Base-by-base conservation (phyloP, 2,329 filamentous ascomycete species). In the Exophiala mesophila region DNA sequence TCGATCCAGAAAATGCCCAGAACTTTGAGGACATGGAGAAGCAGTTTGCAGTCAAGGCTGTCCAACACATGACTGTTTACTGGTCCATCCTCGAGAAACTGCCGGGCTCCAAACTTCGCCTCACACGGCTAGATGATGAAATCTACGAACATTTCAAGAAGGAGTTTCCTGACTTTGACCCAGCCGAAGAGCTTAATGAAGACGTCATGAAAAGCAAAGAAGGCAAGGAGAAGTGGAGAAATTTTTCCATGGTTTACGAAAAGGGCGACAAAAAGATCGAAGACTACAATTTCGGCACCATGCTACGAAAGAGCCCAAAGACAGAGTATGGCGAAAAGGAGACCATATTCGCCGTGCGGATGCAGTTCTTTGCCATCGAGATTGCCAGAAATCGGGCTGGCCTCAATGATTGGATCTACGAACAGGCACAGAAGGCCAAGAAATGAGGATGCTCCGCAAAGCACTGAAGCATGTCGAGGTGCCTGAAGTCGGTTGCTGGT, bases 201-300 rank as follows among this genome's bases (percentile, higher is more conserved):
- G 83, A 95, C 56, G 75, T 85, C 57, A 96, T 98, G 90, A 98
- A 98, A 82, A 96, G 87, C 77, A 94, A 94, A 71, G 68, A 72
- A 10, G 90, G 90, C 63, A 98, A 98, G 74, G 88, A 94, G 68
- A 77, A 78, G 63, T 98, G 92, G 92, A 81, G 92, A 59, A 85
- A 84, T 53, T 98, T 96, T 70, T 85, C 96, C 77, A 89, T 85
- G 75, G 72, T 76, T 50, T 98, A 96, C 65, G 88, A 97, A 70
- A 89, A 94, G 67, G 52, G 52, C 37, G 49, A 54, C 8, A 49
- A 54, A 26, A 90, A 78, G 68, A 73, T 98, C n/a, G 84, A 92
- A 52, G 94, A 98, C 68, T 98, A 82, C 74, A 98, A 96, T 73
- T 98, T 96, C 66, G 92, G 92, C 42, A 96, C 92, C 23, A 89